These are phyloP conservation scores for Inonotus obliquus DNA, from an alignment of 1,284 basidiomycete genomes.

Conservation along the genomic window DNA sequence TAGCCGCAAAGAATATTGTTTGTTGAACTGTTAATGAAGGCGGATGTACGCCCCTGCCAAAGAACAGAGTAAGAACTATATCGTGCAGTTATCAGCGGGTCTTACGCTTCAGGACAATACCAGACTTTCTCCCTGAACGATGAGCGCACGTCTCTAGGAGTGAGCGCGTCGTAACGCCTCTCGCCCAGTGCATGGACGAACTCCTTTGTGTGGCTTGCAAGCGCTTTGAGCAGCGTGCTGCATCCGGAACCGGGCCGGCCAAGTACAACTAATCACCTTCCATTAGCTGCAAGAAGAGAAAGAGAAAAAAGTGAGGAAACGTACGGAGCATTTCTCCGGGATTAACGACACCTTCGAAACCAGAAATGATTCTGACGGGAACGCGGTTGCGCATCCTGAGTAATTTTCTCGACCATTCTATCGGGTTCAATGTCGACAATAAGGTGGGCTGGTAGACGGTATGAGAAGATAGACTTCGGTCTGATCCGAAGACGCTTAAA, in stretches of 20 bases:
- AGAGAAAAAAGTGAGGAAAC: background rate
- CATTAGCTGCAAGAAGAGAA: background rate
- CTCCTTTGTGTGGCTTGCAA: slow-evolving; percentile 35
- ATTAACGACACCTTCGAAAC: slow-evolving; percentile 30
- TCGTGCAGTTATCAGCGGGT: background rate
- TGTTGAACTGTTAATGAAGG: slow-evolving; percentile 34
- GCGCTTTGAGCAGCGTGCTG: slow-evolving; percentile 36
- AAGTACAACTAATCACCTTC: slow-evolving; percentile 28
- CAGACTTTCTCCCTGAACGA: slow-evolving; percentile 24
- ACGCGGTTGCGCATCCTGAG: slow-evolving; percentile 22
- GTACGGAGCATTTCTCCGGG: slow-evolving; percentile 38
- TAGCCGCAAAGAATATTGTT: slow-evolving; percentile 27
- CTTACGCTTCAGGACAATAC: slow-evolving; percentile 22
- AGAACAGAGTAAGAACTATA: background rate
- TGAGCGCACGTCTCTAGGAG: slow-evolving; percentile 19
- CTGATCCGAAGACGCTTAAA: slow-evolving; percentile 23
- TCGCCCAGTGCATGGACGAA: slow-evolving; percentile 32
- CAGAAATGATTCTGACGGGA: slow-evolving; percentile 25
- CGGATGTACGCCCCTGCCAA: slow-evolving; percentile 31
- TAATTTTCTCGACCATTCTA: slow-evolving; percentile 14
- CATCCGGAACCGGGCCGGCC: slow-evolving; percentile 39
- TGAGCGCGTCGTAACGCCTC: slow-evolving; percentile 32
- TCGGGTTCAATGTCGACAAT: slow-evolving; percentile 22
- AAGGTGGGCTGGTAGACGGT: slow-evolving; percentile 21
- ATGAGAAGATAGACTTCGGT: slow-evolving; percentile 16